A percentile compares a stretch with the other conserved stretches of the same genome.
These are phyloP conservation scores for Moricandia moricandioides DNA, from an alignment of 345 rosid genomes.

Conservation along the genomic window DNA sequence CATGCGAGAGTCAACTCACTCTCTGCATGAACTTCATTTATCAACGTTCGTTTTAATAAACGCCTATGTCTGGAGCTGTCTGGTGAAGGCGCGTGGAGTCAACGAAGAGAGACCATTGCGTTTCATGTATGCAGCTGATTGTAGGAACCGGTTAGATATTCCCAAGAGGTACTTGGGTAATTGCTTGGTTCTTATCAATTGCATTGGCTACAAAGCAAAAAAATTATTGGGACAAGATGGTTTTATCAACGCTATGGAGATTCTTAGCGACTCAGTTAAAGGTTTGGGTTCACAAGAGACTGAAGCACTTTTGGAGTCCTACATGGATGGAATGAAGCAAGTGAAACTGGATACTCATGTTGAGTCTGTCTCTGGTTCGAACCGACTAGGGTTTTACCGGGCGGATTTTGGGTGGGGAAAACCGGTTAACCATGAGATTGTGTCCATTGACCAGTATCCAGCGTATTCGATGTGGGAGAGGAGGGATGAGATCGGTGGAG, in stretches of 20 bases:
- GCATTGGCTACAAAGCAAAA: background rate
- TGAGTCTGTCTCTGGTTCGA: constrained; percentile 23
- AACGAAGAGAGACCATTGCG: background rate
- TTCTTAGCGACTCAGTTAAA: constrained; percentile 1
- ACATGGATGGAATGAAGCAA: background rate
- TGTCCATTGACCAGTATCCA: constrained; percentile 13
- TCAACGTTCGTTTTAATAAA: constrained; percentile 34
- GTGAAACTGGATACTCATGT: constrained; percentile 9
- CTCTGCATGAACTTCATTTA: constrained; percentile 17
- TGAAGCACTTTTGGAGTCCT: background rate
- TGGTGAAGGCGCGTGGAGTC: constrained; percentile 28
- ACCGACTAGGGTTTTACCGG: constrained; percentile 17
- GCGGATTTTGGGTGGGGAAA: constrained; percentile 31
- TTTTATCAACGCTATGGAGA: constrained; percentile 6
- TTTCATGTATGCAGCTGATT: constrained; percentile 19
- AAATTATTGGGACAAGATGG: constrained; percentile 8
- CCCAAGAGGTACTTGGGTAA: constrained; percentile 40
- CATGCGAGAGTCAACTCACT: background rate
- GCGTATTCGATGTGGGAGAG: constrained; percentile 24
- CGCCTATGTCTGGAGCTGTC: constrained; percentile 21
- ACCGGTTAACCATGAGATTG: constrained; percentile 18
- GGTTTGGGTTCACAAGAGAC: background rate
- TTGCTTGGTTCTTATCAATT: constrained; percentile 1
- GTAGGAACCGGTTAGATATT: constrained; percentile 29
- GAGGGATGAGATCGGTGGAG: constrained; percentile 18